A percentile compares a stretch with the other conserved stretches of the same genome.
These are phyloP conservation scores for Collybia nuda DNA, from an alignment of 768 basidiomycete genomes.

Conservation along the genomic window DNA sequence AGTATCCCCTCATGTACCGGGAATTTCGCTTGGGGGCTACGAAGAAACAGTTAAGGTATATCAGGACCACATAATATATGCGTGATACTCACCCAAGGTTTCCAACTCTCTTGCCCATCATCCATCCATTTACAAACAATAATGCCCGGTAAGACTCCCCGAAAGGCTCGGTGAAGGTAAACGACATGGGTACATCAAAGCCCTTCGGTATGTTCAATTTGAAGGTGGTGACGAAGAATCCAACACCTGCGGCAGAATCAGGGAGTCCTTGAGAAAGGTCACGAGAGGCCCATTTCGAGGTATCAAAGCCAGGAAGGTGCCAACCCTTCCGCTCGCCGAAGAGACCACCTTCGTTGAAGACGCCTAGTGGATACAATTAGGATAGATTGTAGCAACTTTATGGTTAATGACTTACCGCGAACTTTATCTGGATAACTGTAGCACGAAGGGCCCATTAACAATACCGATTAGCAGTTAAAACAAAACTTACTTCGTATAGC, in stretches of 20 bases:
- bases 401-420: constrained; percentile 32
- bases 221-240: constrained; percentile 81
- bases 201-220: constrained; percentile 55
- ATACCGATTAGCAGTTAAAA: background rate
- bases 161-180: constrained; percentile 60
- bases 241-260: constrained; percentile 59
- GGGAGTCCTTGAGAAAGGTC: constrained; percentile 62
- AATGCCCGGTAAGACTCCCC: constrained; percentile 70
- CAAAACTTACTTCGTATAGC: constrained; percentile 54
- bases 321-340: constrained; percentile 72
- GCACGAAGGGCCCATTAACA: background rate
- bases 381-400: background rate
- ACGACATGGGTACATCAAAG: constrained; percentile 70
- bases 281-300: constrained; percentile 56
- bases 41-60: constrained; percentile 1
- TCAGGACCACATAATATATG: background rate
- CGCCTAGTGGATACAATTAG: constrained; percentile 27
- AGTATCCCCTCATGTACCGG: constrained; percentile 83
- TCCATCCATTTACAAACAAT: constrained; percentile 86
- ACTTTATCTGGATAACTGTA: constrained; percentile 74
- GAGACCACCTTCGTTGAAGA: constrained; percentile 73
- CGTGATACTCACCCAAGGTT: constrained; percentile 57
- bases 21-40: constrained; percentile 76
- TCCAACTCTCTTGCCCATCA: constrained; percentile 79
- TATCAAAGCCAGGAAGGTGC: constrained; percentile 74